Evolutionary conservation across 371 early-diverging fungal species (phyloP), one percentile per base, ranked within the genome.

Genomic region (Fennellomyces sp.): DNA sequence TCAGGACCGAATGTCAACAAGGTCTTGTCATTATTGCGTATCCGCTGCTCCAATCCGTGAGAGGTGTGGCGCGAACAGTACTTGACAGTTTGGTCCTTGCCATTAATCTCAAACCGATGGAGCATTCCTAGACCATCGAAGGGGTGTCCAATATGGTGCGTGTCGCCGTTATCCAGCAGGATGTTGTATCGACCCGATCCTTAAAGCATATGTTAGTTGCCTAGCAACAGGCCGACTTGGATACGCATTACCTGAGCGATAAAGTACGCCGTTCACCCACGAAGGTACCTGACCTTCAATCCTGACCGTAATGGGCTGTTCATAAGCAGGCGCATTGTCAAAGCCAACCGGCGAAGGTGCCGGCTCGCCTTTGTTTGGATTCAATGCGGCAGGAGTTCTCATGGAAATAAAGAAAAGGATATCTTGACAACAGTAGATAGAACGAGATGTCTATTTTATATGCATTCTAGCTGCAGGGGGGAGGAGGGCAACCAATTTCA

Each of bases 51-150:
- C 5, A 78, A 70, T 13, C 81, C 81, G 52, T 66, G 68, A 11
- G 81, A 78, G 5, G 76, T 78, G 51, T 78, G 74, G 1, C 81
- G 70, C 29, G 76, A 78, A 19, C 54, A 62, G 47, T 81, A 81
- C 5, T 55, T 45, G 13, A 81, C 68, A 2, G 66, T 61, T 31
- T 75, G 73, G 0, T 42, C 61, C 23, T 68, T 56, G 6, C 76
- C 78, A 3, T 61, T 56, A 1, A 77, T 66, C 51, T 70, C 70
- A 58, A 80, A 80, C 0, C 82, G 73, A 57, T 83, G 82, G 5
- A 83, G 57, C 72, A 84, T 84, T 12, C 84, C 80, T 35, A 86
- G 71, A 0, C 87, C 86, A 52, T 88, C 88, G 63, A 88, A 88
- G 25, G 85, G 84, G 59, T 88, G 88, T 27, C 76, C 73, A 30